Evolutionary conservation across 1,139 yeast genomes (phyloP), one percentile per base, ranked within the genome.

Genomic region (Blastobotrys serpentis): DNA sequence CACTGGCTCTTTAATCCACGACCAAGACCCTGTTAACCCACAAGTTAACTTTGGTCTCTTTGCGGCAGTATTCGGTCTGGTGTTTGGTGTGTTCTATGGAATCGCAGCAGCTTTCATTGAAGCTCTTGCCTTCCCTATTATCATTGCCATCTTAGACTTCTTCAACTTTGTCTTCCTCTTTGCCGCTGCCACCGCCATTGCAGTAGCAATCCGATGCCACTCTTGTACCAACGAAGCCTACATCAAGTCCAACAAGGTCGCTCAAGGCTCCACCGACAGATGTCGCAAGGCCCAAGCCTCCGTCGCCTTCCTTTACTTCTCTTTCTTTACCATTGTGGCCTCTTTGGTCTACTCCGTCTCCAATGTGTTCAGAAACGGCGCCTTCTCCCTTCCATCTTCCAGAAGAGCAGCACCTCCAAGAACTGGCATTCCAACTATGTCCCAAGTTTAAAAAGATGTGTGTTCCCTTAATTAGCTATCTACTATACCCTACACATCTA

Each of bases 201-300:
- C 97, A 50, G 95, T 89, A 56, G 94, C 83, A 62, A 82, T 86
- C 67, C 80, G 88, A 70, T 78, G 76, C 55, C 96, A 89, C 78
- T 84, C 95, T 43, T 92, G 98, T 77, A 52, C 72, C 59, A 86
- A 88, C 80, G 58, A 74, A 54, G 57, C 50, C 49, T 89, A 87
- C 77, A 56, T 88, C 58, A 74, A 81, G 59, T 41, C 58, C 59
- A 88, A 90, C 77, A 72, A 70, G 56, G 78, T 89, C 58, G 70
- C 84, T 56, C 90, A 87, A 74, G 95, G 95, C 58, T 76, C 83
- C 42, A 59, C 72, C 23, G 84, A 79, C 61, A 82, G 97, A 77
- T 92, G 98, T 77, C 87, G 97, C 78, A 83, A 86, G 75, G 92
- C 95, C 52, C 98, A 92, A 77, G 95, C 95, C 56, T 73, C 87